Conservation (phyloP, 1,139 yeast genomes). For the Geotrichum siamense region DNA sequence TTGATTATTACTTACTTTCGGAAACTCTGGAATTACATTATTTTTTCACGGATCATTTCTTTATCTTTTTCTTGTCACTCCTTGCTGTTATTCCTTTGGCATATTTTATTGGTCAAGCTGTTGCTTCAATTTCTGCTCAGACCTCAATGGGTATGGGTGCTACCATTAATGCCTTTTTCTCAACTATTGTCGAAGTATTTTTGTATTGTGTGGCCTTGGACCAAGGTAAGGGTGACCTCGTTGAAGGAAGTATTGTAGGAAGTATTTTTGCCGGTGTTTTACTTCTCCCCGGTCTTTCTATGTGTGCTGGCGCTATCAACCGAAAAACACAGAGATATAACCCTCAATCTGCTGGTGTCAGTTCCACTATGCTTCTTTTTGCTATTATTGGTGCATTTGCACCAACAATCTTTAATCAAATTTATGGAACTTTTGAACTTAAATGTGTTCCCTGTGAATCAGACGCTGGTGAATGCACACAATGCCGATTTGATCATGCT, state of each 20-base stretch:
- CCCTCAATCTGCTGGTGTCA: slow-evolving; percentile 94
- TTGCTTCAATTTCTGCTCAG: slow-evolving; percentile 96
- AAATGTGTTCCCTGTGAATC: slow-evolving; percentile 50
- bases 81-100: slow-evolving; percentile 89
- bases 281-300: slow-evolving; percentile 84
- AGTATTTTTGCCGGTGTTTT: slow-evolving; percentile 89
- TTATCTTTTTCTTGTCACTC: slow-evolving; percentile 65
- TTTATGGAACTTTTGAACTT: slow-evolving; percentile 82
- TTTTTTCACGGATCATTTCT: slow-evolving; percentile 52
- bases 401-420: slow-evolving; percentile 84
- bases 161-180: slow-evolving; percentile 93
- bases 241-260: slow-evolving; percentile 97
- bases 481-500: slow-evolving; percentile 77
- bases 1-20: slow-evolving; percentile 63
- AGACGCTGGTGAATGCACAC: slow-evolving; percentile 42
- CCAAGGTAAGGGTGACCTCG: slow-evolving; percentile 80
- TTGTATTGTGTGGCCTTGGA: slow-evolving; percentile 84
- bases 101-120: slow-evolving; percentile 96
- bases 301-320: slow-evolving; percentile 93
- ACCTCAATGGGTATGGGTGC: slow-evolving; percentile 99
- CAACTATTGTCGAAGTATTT: slow-evolving; percentile 90
- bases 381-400: slow-evolving; percentile 90
- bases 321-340: slow-evolving; percentile 91
- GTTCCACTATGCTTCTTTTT: slow-evolving; percentile 88
- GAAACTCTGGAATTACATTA: slow-evolving; percentile 43